Evolutionary conservation across 495 filamentous ascomycete genomes (phyloP), one percentile per base, ranked within the genome.

Genomic region (Aspergillus conjunctus): DNA sequence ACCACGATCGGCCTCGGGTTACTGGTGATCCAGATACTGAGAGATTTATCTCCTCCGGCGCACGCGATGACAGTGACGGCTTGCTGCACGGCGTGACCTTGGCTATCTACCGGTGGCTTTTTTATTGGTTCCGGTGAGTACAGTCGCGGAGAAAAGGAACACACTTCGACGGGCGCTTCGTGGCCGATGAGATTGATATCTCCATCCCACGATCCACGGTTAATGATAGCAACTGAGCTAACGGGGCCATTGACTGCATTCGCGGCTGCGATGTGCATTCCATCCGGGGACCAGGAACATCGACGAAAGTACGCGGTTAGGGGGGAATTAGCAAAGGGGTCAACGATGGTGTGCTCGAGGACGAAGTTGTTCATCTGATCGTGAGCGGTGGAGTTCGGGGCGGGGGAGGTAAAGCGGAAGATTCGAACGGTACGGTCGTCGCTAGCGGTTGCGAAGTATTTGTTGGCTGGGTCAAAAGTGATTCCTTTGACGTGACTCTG

Each of bases 401-500:
- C 81, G 0, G 94, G 94, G 2, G 92, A 87, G 14, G 88, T 96
- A 71, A 96, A 99, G 54, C 93, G 88, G 76, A 95, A 97, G 60
- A 99, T 90, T 71, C 96, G 96, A 74, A 99, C 94, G 7, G 91
- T 91, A 32, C 94, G 88, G 70, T 99, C 94, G 70, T 99, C 94
- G 75, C 91, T 96, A 1, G 94, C 92, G 1, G 94, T 99, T 30
- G 94, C 94, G 75, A 99, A 99, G 79, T 96, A 98, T 69, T 98
- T 98, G 77, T 97, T 98, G 18, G 95, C 95, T 1, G 94, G 94
- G 68, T 99, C 94, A 69, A 99, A 99, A 1, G 92, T 96, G 67
- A 99, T 91, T 22, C 94, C 94, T 73, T 99, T 99, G 71, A 99
- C 95, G 68, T 97, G 94, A 68, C 92, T 97, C 69, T 95, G 90